Percentiles rank a stretch among this genome's conserved stretches.
Evolutionary conservation across 345 rosid genomes (phyloP).

Genomic region (Odontarrhena argentea): DNA sequence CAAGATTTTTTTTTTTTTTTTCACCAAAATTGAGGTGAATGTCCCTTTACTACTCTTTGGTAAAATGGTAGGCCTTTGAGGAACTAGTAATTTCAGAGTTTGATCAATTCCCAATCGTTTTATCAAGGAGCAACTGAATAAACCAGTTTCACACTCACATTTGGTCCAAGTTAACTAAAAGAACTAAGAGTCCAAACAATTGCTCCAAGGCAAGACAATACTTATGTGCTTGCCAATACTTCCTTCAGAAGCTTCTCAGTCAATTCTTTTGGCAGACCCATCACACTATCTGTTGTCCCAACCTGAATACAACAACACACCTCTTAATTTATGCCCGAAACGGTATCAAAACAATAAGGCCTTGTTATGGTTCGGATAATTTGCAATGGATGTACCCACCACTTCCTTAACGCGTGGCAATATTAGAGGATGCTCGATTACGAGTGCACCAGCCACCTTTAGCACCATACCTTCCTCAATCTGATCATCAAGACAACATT

Average conservation of each 20-base stretch:
- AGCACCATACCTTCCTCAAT: slow-evolving; percentile 76
- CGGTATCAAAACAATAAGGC: neutral
- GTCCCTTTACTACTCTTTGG: too few species aligned
- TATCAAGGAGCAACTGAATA: neutral
- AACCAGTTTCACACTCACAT: neutral
- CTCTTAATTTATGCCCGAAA: slow-evolving; percentile 11
- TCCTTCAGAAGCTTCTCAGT: slow-evolving; percentile 65
- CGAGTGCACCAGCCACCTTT: slow-evolving; percentile 78
- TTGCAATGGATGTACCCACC: slow-evolving; percentile 50
- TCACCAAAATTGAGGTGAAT: too few species aligned
- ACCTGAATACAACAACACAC: slow-evolving; percentile 49
- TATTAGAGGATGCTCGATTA: slow-evolving; percentile 75
- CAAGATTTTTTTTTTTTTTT: too few species aligned
- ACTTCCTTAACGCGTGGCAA: slow-evolving; percentile 69
- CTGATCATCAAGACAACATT: slow-evolving; percentile 42
- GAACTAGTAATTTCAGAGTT: too few species aligned
- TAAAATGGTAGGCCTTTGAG: too few species aligned
- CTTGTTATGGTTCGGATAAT: neutral
- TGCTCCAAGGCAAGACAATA: neutral
- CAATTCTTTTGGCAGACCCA: slow-evolving; percentile 85
- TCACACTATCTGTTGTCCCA: slow-evolving; percentile 90
- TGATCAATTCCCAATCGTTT: neutral
- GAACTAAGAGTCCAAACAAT: neutral
- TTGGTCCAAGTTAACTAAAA: neutral
- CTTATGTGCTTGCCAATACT: slow-evolving; percentile 42